Conservation (phyloP, 1,284 basidiomycete species). For the Bjerkandera adusta region DNA sequence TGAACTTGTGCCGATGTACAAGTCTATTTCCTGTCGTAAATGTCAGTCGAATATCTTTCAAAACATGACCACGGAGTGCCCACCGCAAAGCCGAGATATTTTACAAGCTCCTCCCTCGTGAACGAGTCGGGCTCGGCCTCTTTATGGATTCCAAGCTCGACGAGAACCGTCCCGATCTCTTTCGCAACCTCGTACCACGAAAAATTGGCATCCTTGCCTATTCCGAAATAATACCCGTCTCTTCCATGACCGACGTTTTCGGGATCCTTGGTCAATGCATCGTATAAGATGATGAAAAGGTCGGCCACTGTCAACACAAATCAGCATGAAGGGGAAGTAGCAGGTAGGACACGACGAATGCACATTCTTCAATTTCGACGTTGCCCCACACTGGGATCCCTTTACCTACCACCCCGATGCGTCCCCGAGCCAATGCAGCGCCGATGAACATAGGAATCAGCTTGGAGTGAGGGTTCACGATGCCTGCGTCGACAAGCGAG, state of each 20-base stretch:
- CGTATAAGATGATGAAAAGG: constrained; percentile 21
- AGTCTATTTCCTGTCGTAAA: too few relatives aligned
- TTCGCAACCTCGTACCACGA: constrained; percentile 33
- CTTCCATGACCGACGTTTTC: constrained; percentile 34
- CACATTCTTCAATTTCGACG: constrained; percentile 45
- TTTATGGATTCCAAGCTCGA: constrained; percentile 25
- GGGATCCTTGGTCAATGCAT: constrained; percentile 11
- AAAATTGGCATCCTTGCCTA: constrained; percentile 43
- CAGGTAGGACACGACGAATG: too few relatives aligned
- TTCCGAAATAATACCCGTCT: constrained; percentile 45
- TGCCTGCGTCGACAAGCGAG: constrained; percentile 40
- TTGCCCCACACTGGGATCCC: constrained; percentile 43
- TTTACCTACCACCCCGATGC: constrained; percentile 25
- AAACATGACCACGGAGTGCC: too few relatives aligned
- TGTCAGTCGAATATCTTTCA: too few relatives aligned
- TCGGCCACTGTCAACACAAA: constrained; percentile 15
- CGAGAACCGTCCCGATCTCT: constrained; percentile 34
- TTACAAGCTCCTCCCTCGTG: constrained; percentile 29
- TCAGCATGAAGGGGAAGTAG: too few relatives aligned
- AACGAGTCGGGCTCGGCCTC: constrained; percentile 28
- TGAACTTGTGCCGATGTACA: too few relatives aligned
- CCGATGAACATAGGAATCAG: constrained; percentile 42
- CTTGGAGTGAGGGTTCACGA: constrained; percentile 43
- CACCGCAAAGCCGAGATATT: constrained; percentile 14
- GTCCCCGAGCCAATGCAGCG: constrained; percentile 29